Conservation (phyloP, 2,329 filamentous ascomycete species). For the Alternaria sp. region DNA sequence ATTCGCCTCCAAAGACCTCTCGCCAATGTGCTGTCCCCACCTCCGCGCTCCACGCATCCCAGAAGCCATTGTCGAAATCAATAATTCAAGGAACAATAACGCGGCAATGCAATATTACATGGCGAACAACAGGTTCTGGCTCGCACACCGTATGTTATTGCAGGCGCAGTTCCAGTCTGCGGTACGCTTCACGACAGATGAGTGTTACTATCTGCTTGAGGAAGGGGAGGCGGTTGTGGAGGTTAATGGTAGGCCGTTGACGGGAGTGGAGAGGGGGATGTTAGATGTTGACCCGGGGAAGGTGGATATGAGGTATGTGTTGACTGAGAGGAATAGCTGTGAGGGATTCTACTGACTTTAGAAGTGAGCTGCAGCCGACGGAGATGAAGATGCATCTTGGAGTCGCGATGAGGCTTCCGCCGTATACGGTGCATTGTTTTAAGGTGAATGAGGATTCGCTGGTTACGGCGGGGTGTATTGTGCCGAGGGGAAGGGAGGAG, state of each 20-base stretch:
- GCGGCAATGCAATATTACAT: background rate
- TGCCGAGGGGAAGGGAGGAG: background rate
- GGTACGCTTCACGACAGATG: background rate
- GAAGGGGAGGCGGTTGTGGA: background rate
- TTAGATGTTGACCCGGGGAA: background rate
- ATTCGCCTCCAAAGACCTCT: background rate
- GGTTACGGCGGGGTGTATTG: background rate
- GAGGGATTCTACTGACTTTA: background rate
- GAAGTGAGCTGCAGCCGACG: background rate
- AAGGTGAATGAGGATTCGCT: background rate
- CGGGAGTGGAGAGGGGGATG: background rate
- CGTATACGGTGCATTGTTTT: background rate
- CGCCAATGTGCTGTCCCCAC: background rate
- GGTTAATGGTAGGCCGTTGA: constrained; percentile 4
- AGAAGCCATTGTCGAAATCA: background rate
- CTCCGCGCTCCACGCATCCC: background rate
- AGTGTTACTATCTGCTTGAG: background rate
- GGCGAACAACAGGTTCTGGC: background rate
- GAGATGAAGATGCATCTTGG: background rate
- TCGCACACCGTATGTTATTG: background rate
- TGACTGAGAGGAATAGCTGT: background rate
- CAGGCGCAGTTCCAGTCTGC: background rate
- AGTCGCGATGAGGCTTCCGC: background rate
- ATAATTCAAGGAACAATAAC: background rate
- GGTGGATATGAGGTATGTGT: background rate